Percentiles rank a stretch among this genome's conserved stretches.
Evolutionary conservation across 2,329 filamentous ascomycete genomes (phyloP).

Genomic region (Penicillium sp.): DNA sequence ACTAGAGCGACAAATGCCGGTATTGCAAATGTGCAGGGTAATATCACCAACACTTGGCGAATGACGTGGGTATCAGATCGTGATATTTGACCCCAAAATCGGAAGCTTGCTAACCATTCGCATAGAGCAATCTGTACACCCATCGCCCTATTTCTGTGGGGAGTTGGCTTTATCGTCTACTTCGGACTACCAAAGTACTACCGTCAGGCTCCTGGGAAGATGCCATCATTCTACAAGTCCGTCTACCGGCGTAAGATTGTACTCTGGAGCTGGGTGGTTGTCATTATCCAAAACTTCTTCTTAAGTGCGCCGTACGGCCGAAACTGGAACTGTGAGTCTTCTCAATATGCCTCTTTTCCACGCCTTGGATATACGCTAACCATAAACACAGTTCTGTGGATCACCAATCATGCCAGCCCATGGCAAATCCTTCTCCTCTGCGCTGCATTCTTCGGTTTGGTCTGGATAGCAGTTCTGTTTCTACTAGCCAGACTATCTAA

Average conservation of each 20-base stretch:
- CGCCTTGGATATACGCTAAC: neutral
- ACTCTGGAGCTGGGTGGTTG: constrained; percentile 63
- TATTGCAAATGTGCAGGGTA: constrained; percentile 34
- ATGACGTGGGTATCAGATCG: constrained; percentile 37
- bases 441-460: constrained; percentile 48
- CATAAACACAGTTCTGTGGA: constrained; percentile 51
- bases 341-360: too few relatives aligned
- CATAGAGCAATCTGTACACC: constrained; percentile 54
- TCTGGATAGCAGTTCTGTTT: constrained; percentile 50
- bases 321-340: constrained; percentile 57
- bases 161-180: constrained; percentile 53
- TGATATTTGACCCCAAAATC: neutral
- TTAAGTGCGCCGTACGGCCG: constrained; percentile 63
- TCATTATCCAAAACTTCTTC: constrained; percentile 65
- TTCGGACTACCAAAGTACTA: constrained; percentile 65
- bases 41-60: constrained; percentile 43
- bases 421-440: constrained; percentile 57
- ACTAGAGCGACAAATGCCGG: constrained; percentile 46
- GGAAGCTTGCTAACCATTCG: constrained; percentile 19
- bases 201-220: constrained; percentile 59
- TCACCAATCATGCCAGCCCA: constrained; percentile 51
- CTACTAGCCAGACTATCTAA: constrained; percentile 56
- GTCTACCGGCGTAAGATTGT: constrained; percentile 62
- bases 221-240: constrained; percentile 63
- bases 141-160: constrained; percentile 56